Percentiles rank a stretch among this genome's conserved stretches.
These are phyloP conservation scores for Sugiyamaella pinicola DNA, from an alignment of 1,139 yeast species.

Conservation along the genomic window DNA sequence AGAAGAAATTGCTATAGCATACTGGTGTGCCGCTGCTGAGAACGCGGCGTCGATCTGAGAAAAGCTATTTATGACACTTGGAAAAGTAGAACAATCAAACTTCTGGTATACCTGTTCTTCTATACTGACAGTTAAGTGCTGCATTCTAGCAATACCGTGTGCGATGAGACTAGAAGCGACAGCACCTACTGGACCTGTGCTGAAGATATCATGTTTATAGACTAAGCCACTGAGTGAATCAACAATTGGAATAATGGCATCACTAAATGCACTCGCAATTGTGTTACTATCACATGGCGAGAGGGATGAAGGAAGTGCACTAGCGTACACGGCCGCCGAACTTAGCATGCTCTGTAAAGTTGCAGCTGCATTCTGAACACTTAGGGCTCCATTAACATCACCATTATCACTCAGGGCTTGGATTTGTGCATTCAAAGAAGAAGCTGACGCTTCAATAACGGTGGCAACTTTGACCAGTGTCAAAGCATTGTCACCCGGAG, in stretches of 20 bases:
- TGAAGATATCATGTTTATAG: slow-evolving; percentile 1
- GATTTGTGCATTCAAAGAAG: slow-evolving; percentile 4
- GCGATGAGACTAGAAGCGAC: slow-evolving; percentile 1
- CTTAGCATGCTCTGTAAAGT: slow-evolving; percentile 2
- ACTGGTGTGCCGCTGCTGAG: slow-evolving; percentile 14
- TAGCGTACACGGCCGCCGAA: slow-evolving; percentile 14
- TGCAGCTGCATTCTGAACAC: slow-evolving; percentile 10
- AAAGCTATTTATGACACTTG: slow-evolving; percentile 5
- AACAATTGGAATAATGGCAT: slow-evolving; percentile 7
- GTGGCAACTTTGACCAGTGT: background rate
- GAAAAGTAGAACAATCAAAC: slow-evolving; percentile 14
- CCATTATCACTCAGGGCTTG: background rate
- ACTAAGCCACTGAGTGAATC: background rate
- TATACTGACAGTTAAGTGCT: slow-evolving; percentile 9
- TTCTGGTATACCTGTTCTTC: slow-evolving; percentile 16
- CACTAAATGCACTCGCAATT: slow-evolving; percentile 12
- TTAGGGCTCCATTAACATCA: slow-evolving; percentile 9
- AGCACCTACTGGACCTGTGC: slow-evolving; percentile 7
- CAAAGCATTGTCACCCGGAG: background rate
- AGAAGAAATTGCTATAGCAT: slow-evolving; percentile 4
- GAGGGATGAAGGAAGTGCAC: slow-evolving; percentile 11
- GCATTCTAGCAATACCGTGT: slow-evolving; percentile 15
- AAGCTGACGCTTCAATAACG: background rate
- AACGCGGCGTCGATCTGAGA: slow-evolving; percentile 17
- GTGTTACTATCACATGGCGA: slow-evolving; percentile 13